Percentiles rank a stretch among this genome's conserved stretches.
Evolutionary conservation across 257 asterid species (phyloP).

Genomic region (Pogostemon cablin): DNA sequence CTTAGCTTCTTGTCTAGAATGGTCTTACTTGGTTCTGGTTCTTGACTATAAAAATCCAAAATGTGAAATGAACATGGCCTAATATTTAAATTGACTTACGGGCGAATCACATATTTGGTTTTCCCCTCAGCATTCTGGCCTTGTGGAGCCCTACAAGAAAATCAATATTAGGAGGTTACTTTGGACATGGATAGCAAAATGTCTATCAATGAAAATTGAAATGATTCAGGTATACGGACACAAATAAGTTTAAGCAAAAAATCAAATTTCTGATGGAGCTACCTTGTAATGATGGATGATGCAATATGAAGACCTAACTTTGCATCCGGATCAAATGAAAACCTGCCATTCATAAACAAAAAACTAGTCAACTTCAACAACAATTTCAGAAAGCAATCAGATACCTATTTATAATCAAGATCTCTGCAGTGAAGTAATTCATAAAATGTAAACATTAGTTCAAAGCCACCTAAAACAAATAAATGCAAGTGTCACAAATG

Average conservation of each 20-base stretch:
- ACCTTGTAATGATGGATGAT: conserved; percentile 90
- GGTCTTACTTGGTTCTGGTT: conserved; percentile 18
- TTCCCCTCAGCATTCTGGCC: conserved; percentile 90
- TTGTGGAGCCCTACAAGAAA: conserved; percentile 69
- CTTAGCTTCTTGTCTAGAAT: conserved; percentile 21
- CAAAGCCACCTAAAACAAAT: conserved; percentile 5
- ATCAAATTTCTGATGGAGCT: conserved; percentile 31
- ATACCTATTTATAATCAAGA: conserved; percentile 12
- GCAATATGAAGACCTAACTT: conserved; percentile 95
- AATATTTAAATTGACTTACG: conserved; percentile 59
- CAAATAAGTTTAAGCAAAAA: conserved; percentile 14
- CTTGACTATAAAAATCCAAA: conserved; percentile 16
- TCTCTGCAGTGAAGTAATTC: conserved; percentile 21
- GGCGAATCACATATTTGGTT: conserved; percentile 84
- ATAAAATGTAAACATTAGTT: conserved; percentile 12
- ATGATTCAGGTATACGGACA: conserved; percentile 22
- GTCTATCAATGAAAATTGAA: conserved; percentile 6
- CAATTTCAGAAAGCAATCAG: conserved; percentile 23
- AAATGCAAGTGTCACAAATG: not conserved
- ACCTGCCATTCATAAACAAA: conserved; percentile 52
- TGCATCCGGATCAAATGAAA: conserved; percentile 78
- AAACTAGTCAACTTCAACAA: conserved; percentile 28
- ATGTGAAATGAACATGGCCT: conserved; percentile 5
- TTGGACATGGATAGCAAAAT: conserved; percentile 6
- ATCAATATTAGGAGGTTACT: conserved; percentile 24